Base-by-base conservation (phyloP, 2,329 filamentous ascomycete species). In the Fusarium sp. region DNA sequence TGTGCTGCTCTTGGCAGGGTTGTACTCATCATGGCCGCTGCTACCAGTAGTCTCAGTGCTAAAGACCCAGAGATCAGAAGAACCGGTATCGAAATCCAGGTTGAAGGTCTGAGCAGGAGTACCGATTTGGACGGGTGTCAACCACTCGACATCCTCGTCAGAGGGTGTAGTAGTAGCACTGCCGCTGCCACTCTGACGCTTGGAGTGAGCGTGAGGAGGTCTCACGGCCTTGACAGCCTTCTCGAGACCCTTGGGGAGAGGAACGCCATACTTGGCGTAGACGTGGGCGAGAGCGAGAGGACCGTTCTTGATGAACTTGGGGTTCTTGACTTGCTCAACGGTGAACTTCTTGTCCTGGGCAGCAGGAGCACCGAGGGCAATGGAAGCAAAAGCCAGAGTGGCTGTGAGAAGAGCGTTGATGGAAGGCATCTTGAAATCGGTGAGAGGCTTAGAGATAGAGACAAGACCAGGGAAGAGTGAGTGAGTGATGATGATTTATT, bases 31-130 rank as follows among this genome's bases (percentile, higher is more conserved):
- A 52, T 86, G 85, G 0, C 83, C 83, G 21, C 79, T 79, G 16
- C 83, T 77, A 33, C 83, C 77, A 40, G 83, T 84, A 54, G 84
- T 82, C 65, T 69, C 65, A 32, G 85, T 82, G 61, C 83, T 85
- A 73, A 86, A 86, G 2, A 87, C 85, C 85, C 85, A 86, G 30
- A 86, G 78, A 63, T 87, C 85, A 16, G 84, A 83, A 5, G 84
- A 86, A 2, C 85, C 85, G 3, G 85, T 86, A 64, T 86, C 84
- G 52, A 86, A 84, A 72, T 85, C 81, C 54, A 86, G 75, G 40
- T 83, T 81, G 53, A 86, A 77, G 2, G 81, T 83, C 73, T 86
- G 82, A 8, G 82, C 79, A 13, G 84, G 84, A 10, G 83, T 83
- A 19, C 84, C 84, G n/a, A 86, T 82, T 43, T 81, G 76, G 18